phyloP scores from a whole-genome alignment of 2,329 filamentous ascomycete species.

The Cephalotrichum gorgonifer region DNA sequence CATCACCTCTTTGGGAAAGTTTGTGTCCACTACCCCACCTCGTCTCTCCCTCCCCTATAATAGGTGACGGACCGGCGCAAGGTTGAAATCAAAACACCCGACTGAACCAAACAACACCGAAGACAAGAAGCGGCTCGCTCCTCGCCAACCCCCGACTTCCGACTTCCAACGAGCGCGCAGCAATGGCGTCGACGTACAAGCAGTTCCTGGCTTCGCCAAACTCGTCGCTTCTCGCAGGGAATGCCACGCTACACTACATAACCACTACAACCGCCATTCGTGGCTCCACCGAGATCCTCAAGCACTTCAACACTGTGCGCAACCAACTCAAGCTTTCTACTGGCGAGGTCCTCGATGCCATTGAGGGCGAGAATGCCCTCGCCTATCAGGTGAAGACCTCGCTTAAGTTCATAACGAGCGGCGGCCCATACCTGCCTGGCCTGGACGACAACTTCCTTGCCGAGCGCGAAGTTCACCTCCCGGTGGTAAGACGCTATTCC shows the following conservation, averaged over 20 bases:
- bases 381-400: constrained; percentile 75
- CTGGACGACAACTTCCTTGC: constrained; percentile 91
- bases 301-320: constrained; percentile 63
- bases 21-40: no score
- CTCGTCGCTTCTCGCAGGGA: constrained; percentile 49
- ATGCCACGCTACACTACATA: constrained; percentile 75
- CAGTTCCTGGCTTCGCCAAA: constrained; percentile 61
- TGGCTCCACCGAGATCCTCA: constrained; percentile 66
- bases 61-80: no score
- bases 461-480: constrained; percentile 68
- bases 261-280: constrained; percentile 70
- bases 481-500: constrained; percentile 57
- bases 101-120: background rate
- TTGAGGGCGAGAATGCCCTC: constrained; percentile 62
- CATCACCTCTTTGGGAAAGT: no score
- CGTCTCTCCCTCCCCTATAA: no score
- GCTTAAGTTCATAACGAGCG: constrained; percentile 70
- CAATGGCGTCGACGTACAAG: constrained; percentile 48
- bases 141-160: background rate
- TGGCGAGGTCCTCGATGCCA: constrained; percentile 61
- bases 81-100: no score
- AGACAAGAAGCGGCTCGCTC: background rate
- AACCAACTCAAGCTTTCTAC: constrained; percentile 75
- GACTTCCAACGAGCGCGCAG: background rate
- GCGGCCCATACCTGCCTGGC: constrained; percentile 77